Conservation (phyloP, 805 yeast genomes). For the Saturnispora serradocipensis region DNA sequence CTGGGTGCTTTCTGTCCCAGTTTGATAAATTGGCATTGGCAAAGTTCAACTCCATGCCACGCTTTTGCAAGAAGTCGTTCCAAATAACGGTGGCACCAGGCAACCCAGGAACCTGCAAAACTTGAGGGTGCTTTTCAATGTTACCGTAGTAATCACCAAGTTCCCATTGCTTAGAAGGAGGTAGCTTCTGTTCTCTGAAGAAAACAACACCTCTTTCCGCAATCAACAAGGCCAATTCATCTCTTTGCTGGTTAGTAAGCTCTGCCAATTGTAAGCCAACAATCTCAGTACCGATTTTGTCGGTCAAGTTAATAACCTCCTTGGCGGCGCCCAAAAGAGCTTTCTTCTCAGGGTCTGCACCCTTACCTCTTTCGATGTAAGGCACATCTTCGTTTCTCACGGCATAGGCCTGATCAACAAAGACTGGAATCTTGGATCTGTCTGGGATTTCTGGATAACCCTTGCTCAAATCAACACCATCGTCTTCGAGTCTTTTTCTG, state of each 20-base stretch:
- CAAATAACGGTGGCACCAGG: constrained; percentile 35
- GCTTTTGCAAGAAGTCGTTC: constrained; percentile 29
- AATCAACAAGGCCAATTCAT: constrained; percentile 38
- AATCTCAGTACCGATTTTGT: constrained; percentile 41
- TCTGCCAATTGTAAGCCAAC: constrained; percentile 38
- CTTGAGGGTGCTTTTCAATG: constrained; percentile 32
- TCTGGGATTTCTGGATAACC: constrained; percentile 35
- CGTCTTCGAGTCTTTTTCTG: constrained; percentile 27
- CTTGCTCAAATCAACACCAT: constrained; percentile 27
- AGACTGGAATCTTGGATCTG: constrained; percentile 27
- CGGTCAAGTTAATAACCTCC: constrained; percentile 35
- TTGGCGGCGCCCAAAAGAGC: constrained; percentile 33
- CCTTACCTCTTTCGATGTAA: constrained; percentile 27
- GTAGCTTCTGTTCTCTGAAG: constrained; percentile 38
- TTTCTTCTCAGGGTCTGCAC: constrained; percentile 34
- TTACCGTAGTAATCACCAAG: constrained; percentile 39
- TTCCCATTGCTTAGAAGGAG: constrained; percentile 35
- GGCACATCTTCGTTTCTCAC: constrained; percentile 28
- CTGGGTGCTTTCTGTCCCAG: constrained; percentile 9
- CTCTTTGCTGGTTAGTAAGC: constrained; percentile 34
- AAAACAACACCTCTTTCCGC: constrained; percentile 45
- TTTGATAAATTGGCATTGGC: constrained; percentile 15
- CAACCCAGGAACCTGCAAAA: constrained; percentile 28
- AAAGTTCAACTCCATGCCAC: constrained; percentile 16
- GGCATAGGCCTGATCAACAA: constrained; percentile 32